Evolutionary conservation across 2,329 filamentous ascomycete genomes (phyloP), one percentile per base, ranked within the genome.

Genomic region (Bipolaris oryzae): DNA sequence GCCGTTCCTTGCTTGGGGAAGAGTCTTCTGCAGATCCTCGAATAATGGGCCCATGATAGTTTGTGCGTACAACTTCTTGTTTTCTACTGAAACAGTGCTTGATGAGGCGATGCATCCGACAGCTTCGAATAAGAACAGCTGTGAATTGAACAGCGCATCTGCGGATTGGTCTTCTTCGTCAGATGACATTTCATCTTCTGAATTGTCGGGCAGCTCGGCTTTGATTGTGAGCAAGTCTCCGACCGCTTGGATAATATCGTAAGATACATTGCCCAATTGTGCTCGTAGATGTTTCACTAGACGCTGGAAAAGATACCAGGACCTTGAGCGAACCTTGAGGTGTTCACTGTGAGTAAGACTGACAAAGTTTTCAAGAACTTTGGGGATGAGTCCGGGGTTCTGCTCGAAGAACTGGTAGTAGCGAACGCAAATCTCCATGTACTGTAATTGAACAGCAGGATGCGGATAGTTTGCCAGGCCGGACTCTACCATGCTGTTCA

Each of bases 351-450:
- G 96, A 3, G 95, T 91, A 45, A 97, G 85, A 11, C 88, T 87
- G 43, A 99, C 91, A 76, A 99, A 98, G 72, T 89, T 92, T 70
- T 97, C 92, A 39, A 99, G 82, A 1, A 95, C 92, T 62, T 88
- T 89, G 1, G 91, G 91, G 47, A 98, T 96, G 58, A 91, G 88
- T 20, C 89, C 82, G 28, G 87, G 83, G 71, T 96, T 90, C 53
- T 87, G 87, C 72, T 98, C 93, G 73, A 99, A 98, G 76, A 97
- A 96, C 25, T 88, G 86, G 73, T 89, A 91, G 77, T 99, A 99
- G 48, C 95, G 89, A 53, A 96, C 93, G 75, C 93, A 96, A 34
- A 96, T 96, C 76, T 99, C 95, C 93, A 99, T 97, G 73, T 96
- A 99, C 77, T 97, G 92, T 20, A 99, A 82, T 62, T 97, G 87